phyloP scores from a whole-genome alignment of 495 filamentous ascomycete genomes.

The Penicillium goetzii region DNA sequence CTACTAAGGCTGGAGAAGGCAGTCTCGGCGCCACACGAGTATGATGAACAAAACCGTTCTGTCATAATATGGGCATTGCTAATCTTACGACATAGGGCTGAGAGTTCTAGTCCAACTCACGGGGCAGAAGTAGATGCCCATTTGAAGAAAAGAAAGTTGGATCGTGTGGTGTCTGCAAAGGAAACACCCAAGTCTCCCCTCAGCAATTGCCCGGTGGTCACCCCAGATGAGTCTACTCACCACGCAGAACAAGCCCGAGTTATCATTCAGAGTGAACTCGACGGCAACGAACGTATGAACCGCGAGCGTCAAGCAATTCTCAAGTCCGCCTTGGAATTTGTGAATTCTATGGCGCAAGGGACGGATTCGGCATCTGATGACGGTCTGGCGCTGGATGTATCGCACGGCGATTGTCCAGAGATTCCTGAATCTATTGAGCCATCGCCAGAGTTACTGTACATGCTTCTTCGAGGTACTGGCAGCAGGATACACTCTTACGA shows the following conservation, averaged over 20 bases:
- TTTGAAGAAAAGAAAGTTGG: slow-evolving; percentile 17
- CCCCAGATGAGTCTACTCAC: slow-evolving; percentile 26
- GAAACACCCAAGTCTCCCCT: slow-evolving; percentile 14
- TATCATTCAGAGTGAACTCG: slow-evolving; percentile 32
- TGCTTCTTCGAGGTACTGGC: slow-evolving; percentile 34
- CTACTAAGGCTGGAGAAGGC: slow-evolving; percentile 22
- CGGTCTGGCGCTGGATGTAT: slow-evolving; percentile 7
- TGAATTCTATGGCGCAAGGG: slow-evolving; percentile 26
- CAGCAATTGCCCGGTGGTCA: slow-evolving; percentile 11
- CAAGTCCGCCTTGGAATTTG: slow-evolving; percentile 30
- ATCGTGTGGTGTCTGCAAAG: slow-evolving; percentile 4
- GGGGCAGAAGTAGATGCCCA: neutral
- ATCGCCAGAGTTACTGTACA: slow-evolving; percentile 30
- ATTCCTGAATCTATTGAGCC: slow-evolving; percentile 21
- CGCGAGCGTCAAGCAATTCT: slow-evolving; percentile 28
- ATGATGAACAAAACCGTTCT: neutral
- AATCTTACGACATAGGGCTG: neutral
- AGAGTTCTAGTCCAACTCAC: slow-evolving; percentile 4
- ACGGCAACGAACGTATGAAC: slow-evolving; percentile 26
- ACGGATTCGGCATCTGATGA: slow-evolving; percentile 9
- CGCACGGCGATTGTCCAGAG: slow-evolving; percentile 1
- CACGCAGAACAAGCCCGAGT: slow-evolving; percentile 33
- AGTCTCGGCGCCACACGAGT: slow-evolving; percentile 18
- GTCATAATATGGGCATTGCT: neutral
- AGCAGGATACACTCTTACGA: neutral